These are phyloP conservation scores for Cladosporium sp. DNA, from an alignment of 2,329 filamentous ascomycete genomes.

Conservation along the genomic window DNA sequence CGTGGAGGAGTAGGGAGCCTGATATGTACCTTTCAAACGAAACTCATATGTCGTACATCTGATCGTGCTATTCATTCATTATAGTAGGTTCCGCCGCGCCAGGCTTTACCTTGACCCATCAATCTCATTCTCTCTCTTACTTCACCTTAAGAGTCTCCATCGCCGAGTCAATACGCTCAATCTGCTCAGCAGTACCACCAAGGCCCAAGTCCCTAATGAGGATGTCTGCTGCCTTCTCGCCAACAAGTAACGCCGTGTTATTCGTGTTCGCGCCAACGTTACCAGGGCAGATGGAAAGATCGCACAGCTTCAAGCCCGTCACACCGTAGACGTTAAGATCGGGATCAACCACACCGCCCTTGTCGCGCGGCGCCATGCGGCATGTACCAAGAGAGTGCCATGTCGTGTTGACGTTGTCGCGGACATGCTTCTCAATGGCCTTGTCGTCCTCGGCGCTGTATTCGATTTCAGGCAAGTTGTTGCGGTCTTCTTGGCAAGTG, in stretches of 20 bases:
- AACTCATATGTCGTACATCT: background rate
- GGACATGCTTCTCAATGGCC: conserved; percentile 43
- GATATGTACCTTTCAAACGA: too few relatives aligned
- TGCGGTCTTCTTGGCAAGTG: conserved; percentile 14
- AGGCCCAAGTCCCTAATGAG: conserved; percentile 41
- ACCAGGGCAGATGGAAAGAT: conserved; percentile 42
- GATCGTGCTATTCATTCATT: background rate
- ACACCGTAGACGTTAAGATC: conserved; percentile 43
- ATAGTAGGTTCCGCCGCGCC: background rate
- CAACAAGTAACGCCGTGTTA: conserved; percentile 46
- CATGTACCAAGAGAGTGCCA: conserved; percentile 44
- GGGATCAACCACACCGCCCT: conserved; percentile 43
- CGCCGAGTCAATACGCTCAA: conserved; percentile 5
- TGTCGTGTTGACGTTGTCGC: conserved; percentile 41
- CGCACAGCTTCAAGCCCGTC: conserved; percentile 43
- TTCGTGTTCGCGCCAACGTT: conserved; percentile 50
- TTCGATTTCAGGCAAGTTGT: conserved; percentile 38
- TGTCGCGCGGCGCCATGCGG: conserved; percentile 37
- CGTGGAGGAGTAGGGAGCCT: background rate
- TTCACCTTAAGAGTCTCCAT: conserved; percentile 1
- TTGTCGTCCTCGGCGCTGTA: conserved; percentile 39
- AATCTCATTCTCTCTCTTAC: background rate
- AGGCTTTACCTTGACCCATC: background rate
- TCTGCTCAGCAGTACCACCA: background rate
- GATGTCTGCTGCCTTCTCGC: conserved; percentile 44